phyloP scores from a whole-genome alignment of 306 rosid genomes.

The Hylodesmum podocarpum region DNA sequence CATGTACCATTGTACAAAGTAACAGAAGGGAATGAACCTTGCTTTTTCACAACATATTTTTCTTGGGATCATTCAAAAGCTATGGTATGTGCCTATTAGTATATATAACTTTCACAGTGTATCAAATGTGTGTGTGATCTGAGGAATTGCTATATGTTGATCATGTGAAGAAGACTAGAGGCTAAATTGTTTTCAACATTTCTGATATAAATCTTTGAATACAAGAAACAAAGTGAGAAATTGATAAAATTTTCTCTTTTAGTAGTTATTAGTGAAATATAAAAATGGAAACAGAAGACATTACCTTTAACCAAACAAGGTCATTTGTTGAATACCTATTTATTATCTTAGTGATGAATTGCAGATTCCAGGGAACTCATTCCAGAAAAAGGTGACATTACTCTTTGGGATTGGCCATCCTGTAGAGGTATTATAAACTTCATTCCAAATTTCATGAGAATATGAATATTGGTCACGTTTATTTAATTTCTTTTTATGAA shows the following conservation, averaged over 20 bases:
- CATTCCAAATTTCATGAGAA: conserved; percentile 6
- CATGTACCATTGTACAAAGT: conserved; percentile 84
- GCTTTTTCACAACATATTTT: conserved; percentile 93
- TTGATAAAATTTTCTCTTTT: too few species aligned
- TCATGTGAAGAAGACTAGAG: conserved; percentile 12
- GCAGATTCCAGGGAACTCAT: conserved; percentile 97
- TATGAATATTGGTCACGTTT: too few species aligned
- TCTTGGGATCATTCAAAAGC: conserved; percentile 90
- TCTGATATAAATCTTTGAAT: background rate
- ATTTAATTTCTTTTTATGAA: too few species aligned
- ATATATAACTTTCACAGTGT: conserved; percentile 1
- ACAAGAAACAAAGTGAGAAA: background rate
- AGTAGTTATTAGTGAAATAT: background rate
- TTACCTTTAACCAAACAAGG: background rate
- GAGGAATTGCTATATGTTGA: background rate
- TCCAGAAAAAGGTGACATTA: conserved; percentile 80
- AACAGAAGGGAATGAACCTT: conserved; percentile 95
- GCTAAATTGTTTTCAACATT: conserved; percentile 9
- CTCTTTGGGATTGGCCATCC: conserved; percentile 85
- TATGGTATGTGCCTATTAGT: conserved; percentile 50
- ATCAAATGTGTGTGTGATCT: background rate
- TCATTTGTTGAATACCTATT: background rate
- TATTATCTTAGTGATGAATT: conserved; percentile 32
- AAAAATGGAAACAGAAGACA: background rate
- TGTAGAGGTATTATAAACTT: conserved; percentile 70